Conservation (phyloP, 805 yeast genomes). For the Candida boidinii region DNA sequence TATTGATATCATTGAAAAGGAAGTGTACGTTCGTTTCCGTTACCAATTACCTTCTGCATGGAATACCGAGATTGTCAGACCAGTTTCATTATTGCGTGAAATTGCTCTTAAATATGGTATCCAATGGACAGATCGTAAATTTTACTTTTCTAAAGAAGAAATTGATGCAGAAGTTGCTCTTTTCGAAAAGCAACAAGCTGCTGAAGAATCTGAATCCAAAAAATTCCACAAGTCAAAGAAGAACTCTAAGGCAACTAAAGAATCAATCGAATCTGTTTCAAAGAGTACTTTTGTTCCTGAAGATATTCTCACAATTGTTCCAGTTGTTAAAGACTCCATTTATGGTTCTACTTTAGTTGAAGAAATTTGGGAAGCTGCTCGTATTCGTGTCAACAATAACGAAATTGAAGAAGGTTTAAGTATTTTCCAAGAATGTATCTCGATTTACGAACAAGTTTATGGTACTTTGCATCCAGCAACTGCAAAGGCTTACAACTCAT, state of each 20-base stretch:
- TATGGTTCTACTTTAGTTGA: conserved; percentile 62
- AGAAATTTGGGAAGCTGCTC: conserved; percentile 65
- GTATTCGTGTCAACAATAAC: conserved; percentile 25
- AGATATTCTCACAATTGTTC: conserved; percentile 64
- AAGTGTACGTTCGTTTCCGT: conserved; percentile 59
- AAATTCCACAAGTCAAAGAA: conserved; percentile 29
- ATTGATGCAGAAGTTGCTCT: conserved; percentile 22
- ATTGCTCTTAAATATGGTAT: conserved; percentile 75
- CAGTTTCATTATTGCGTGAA: conserved; percentile 49
- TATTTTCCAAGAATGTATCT: conserved; percentile 59
- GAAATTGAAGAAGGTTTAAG: conserved; percentile 49
- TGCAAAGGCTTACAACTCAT: conserved; percentile 55
- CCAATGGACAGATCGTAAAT: conserved; percentile 60
- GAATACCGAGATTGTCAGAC: conserved; percentile 26
- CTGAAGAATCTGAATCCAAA: conserved; percentile 21
- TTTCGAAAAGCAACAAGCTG: conserved; percentile 14
- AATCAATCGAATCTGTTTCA: conserved; percentile 7
- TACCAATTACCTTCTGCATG: conserved; percentile 43
- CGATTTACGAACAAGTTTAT: conserved; percentile 73
- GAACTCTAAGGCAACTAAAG: conserved; percentile 15
- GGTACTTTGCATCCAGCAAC: conserved; percentile 77
- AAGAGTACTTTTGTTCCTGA: conserved; percentile 42
- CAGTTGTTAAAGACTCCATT: conserved; percentile 65
- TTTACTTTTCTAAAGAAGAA: conserved; percentile 37
- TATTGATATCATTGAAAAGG: conserved; percentile 33